These are phyloP conservation scores for Chenopodium suecicum DNA, from an alignment of 148 eudicot species.

Conservation along the genomic window DNA sequence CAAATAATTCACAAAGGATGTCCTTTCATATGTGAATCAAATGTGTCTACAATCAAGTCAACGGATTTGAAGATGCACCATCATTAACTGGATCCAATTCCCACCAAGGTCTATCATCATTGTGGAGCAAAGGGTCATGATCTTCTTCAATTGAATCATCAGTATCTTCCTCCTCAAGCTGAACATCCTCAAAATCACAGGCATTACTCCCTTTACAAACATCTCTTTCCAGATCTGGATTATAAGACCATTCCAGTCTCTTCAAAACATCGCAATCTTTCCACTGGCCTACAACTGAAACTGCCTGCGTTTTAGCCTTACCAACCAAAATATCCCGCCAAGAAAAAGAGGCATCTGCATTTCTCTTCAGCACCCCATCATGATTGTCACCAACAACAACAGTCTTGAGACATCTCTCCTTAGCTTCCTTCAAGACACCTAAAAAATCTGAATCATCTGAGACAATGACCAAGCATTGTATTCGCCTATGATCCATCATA, in stretches of 20 bases:
- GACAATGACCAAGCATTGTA: slow-evolving; percentile 67
- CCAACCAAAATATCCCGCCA: slow-evolving; percentile 80
- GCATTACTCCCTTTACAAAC: slow-evolving; percentile 17
- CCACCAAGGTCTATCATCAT: slow-evolving; percentile 40
- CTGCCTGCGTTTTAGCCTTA: slow-evolving; percentile 66
- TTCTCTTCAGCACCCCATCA: slow-evolving; percentile 67
- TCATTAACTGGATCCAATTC: slow-evolving; percentile 31
- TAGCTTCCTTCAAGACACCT: slow-evolving; percentile 68
- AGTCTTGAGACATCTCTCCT: slow-evolving; percentile 74
- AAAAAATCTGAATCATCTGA: slow-evolving; percentile 77
- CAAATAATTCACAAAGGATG: background rate
- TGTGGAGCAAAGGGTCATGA: slow-evolving; percentile 11
- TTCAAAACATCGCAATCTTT: slow-evolving; percentile 72
- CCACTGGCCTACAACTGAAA: slow-evolving; percentile 71
- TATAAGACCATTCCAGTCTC: slow-evolving; percentile 69
- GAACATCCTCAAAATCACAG: slow-evolving; percentile 25
- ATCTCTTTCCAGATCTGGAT: slow-evolving; percentile 45
- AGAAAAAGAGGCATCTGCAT: slow-evolving; percentile 71
- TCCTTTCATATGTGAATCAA: background rate
- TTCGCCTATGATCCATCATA: slow-evolving; percentile 57
- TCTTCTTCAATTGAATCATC: slow-evolving; percentile 29
- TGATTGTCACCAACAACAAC: slow-evolving; percentile 74
- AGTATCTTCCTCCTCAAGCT: slow-evolving; percentile 30
- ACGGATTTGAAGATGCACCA: slow-evolving; percentile 13
- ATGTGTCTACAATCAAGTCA: slow-evolving; percentile 3